Evolutionary conservation across 2,329 filamentous ascomycete genomes (phyloP).

Genomic region (Phoma sp.): DNA sequence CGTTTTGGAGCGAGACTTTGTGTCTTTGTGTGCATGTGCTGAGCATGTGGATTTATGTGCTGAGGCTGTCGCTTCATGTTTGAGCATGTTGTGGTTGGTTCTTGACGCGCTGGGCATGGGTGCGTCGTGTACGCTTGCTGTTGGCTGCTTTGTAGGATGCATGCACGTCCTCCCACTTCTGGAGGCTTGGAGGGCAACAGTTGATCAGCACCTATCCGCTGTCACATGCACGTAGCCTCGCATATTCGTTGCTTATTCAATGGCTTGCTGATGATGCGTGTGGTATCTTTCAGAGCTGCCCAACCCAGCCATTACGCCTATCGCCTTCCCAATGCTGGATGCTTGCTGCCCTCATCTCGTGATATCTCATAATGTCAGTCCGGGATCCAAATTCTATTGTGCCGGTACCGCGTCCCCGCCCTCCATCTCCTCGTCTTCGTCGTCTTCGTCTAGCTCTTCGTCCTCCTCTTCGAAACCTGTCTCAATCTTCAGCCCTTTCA

Average conservation of each 20-base stretch:
- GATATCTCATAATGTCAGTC: neutral
- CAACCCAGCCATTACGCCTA: slow-evolving; percentile 29
- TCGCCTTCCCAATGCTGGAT: slow-evolving; percentile 31
- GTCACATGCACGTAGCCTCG: neutral
- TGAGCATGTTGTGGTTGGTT: no score
- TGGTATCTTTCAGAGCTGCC: slow-evolving; percentile 19
- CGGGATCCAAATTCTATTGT: neutral
- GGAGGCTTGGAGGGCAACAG: neutral
- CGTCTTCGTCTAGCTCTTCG: slow-evolving; percentile 68
- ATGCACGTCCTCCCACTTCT: neutral
- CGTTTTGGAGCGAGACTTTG: neutral
- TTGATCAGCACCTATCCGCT: neutral
- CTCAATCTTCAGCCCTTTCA: slow-evolving; percentile 74
- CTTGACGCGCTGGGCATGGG: neutral
- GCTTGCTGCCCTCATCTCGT: neutral
- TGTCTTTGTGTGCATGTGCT: neutral
- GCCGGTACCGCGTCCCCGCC: slow-evolving; percentile 27
- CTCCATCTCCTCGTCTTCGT: slow-evolving; percentile 55
- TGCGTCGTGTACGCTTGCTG: slow-evolving; percentile 2
- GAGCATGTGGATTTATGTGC: neutral
- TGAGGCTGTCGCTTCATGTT: no score
- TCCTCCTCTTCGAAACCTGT: slow-evolving; percentile 76
- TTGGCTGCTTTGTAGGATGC: neutral
- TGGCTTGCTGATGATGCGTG: neutral
- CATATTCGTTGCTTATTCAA: neutral